Base-by-base conservation (phyloP, 2,329 filamentous ascomycete genomes). In the Phoma sp. region DNA sequence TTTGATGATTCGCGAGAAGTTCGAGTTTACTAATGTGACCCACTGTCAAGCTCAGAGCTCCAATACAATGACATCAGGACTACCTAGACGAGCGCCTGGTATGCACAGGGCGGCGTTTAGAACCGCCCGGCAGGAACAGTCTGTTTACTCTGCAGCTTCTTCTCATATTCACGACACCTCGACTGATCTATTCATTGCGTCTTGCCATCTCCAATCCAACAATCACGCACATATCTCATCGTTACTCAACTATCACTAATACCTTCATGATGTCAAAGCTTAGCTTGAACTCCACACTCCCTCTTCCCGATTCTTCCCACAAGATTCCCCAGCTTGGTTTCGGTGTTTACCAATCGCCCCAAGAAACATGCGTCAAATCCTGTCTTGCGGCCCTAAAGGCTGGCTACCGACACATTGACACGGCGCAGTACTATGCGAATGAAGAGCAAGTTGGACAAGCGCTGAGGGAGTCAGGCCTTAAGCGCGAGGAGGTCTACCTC, bases 401-500 rank as follows among this genome's bases (percentile, higher is more conserved):
- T 7, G 85, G 85, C 25, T 88, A 88, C 68, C 81, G 84, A 29
- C 85, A 88, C 66, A 83, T 89, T 47, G 86, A 89, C 72, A 84
- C 87, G 1, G 89, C 89, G 0, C 85, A 88, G 67, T 84, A 84
- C 71, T 92, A 92, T 71, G 82, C 74, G 46, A 92, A 92, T 64
- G 89, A 92, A 67, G 69, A 75, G 11, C 80, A 87, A 66, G 87
- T 92, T 39, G 87, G 88, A 3, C 76, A 83, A 45, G 88, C 88
- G 1, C 73, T 91, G n/a, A 76, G 76, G 20, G 69, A 82, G 50
- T 86, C 83, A 2, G 80, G 79, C 0, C 59, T 91, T 5, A 74
- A 79, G 5, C 82, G 86, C 26, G 74, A 80, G 14, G 80, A 89
- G 7, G 65, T 92, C 42, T 92, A 88, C 71, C 73, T 91, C 32